Conservation (phyloP, 495 filamentous ascomycete genomes). For the Annulohypoxylon nitens region DNA sequence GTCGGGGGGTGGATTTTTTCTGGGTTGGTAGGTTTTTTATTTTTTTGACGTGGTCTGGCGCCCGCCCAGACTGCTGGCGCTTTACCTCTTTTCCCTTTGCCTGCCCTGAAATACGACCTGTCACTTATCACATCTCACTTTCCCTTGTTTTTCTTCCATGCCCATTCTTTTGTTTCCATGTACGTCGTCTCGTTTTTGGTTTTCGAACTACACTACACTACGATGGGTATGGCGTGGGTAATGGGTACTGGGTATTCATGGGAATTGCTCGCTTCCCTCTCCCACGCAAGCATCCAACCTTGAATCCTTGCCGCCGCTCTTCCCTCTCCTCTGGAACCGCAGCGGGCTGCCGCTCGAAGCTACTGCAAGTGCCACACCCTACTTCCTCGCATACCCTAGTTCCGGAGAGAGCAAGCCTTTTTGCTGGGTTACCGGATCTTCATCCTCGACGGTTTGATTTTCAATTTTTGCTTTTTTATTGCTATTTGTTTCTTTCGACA, state of each 20-base stretch:
- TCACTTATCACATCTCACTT: conserved; percentile 43
- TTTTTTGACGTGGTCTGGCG: conserved; percentile 33
- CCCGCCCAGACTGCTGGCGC: conserved; percentile 11
- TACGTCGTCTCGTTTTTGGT: not conserved
- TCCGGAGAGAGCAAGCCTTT: not conserved
- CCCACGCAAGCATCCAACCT: not conserved
- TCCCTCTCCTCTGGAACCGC: conserved; percentile 10
- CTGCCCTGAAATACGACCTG: conserved; percentile 28
- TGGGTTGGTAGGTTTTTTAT: conserved; percentile 8
- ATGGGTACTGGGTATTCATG: not conserved
- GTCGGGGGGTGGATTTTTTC: conserved; percentile 3
- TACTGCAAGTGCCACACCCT: not conserved
- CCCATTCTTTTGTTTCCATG: not conserved
- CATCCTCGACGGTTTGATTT: not conserved
- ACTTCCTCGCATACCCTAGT: not conserved
- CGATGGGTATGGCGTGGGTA: not conserved
- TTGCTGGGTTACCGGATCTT: not conserved
- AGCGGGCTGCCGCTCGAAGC: conserved; percentile 8
- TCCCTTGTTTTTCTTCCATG: conserved; percentile 1
- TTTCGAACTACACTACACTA: not conserved
- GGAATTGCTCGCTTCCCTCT: not conserved
- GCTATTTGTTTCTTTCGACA: not conserved
- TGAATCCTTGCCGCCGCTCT: conserved; percentile 12
- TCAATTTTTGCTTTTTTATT: not conserved
- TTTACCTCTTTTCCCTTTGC: not conserved